Evolutionary conservation across 805 yeast genomes (phyloP), one percentile per base, ranked within the genome.

Genomic region (Suhomyces pyralidae): DNA sequence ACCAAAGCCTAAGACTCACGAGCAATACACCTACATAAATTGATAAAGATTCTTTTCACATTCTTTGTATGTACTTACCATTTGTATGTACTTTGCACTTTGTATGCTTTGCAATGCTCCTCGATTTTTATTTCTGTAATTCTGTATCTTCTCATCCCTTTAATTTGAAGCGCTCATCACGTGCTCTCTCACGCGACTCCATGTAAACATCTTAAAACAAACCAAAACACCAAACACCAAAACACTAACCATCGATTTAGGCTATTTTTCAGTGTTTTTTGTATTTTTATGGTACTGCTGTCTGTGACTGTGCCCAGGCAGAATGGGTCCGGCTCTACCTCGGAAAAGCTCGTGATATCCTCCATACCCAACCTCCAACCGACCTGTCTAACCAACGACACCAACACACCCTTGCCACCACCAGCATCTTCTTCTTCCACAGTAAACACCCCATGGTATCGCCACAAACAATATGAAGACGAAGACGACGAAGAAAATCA

Each of bases 301-400:
- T 20, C 50, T 14, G 20, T 9, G 14, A n/a, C 28, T n/a, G 19
- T 17, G 9, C 40, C 20, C 20, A 38, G 42, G 42, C 14, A 17
- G 7, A 38, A 17, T 2, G 24, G 12, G 42, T 10, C 42, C 24
- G 42, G 24, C 10, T 17, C 40, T 5, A 8, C 28, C 28, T 17
- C 22, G 2, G 42, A 51, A 24, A 47, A 45, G 12, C 45, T 52
- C 46, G 32, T 51, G 20, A 45, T 50, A 7, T 36, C 53, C 3
- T 15, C 51, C 36, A 53, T 55, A 5, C 58, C 58, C 14, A 49
- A 50, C 36, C 51, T 55, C 48, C 55, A 55, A 28, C 58, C 55
- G 15, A 55, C 58, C 8, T 32, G 30, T 14, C 5, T n/a, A 19
- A 5, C 46, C 45, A 44, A 14, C 36, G 17, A 34, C 19, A n/a